Conservation (phyloP, 257 asterid species). For the Nicotiana sylvestris region DNA sequence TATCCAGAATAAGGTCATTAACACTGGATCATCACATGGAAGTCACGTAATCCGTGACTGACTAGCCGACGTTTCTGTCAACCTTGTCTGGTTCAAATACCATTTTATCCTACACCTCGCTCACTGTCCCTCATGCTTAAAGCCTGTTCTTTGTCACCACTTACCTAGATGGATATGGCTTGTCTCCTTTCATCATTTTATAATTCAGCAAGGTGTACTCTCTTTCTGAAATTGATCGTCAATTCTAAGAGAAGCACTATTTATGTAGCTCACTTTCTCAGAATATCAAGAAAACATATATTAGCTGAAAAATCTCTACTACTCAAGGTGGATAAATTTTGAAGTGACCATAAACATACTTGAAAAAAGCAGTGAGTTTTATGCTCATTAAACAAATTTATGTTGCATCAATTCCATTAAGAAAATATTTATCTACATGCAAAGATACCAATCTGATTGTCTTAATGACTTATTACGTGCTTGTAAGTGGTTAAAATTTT, state of each 20-base stretch:
- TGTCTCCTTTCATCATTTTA: neutral
- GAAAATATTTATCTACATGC: neutral
- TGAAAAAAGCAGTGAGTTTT: neutral
- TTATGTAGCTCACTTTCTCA: neutral
- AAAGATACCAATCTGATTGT: neutral
- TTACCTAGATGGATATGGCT: too few relatives aligned
- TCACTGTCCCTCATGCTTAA: too few relatives aligned
- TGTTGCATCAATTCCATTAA: neutral
- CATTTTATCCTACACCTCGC: too few relatives aligned
- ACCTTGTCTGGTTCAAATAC: too few relatives aligned
- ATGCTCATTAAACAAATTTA: neutral
- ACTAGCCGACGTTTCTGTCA: too few relatives aligned
- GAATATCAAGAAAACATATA: neutral
- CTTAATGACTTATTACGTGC: neutral
- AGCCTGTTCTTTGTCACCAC: too few relatives aligned
- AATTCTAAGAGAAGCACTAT: neutral
- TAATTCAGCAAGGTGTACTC: neutral
- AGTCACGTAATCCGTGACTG: too few relatives aligned
- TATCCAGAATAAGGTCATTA: too few relatives aligned
- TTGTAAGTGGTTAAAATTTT: neutral
- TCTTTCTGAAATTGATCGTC: neutral
- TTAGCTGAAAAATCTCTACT: neutral
- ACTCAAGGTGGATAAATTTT: neutral
- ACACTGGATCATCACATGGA: too few relatives aligned
- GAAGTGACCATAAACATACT: neutral